Conservation (phyloP, 768 basidiomycete species). For the Ramaria sp. region DNA sequence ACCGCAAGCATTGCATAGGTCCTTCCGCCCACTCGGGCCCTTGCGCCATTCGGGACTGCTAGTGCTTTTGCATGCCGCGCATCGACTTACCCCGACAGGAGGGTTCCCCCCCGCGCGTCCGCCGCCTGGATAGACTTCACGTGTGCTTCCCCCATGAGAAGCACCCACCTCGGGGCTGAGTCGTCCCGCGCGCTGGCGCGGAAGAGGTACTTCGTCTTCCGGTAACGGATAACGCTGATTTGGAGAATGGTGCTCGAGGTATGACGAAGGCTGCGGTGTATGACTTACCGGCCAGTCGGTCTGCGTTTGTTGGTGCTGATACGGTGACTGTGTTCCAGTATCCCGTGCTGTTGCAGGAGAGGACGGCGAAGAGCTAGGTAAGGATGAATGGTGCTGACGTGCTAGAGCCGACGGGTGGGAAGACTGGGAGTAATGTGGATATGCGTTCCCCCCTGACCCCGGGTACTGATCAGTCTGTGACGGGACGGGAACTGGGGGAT, state of each 20-base stretch:
- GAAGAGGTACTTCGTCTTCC: conserved; percentile 41
- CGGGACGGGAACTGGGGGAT: neutral
- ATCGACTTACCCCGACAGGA: conserved; percentile 60
- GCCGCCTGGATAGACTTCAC: neutral
- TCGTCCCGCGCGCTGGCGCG: conserved; percentile 34
- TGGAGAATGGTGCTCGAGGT: neutral
- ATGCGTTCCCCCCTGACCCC: conserved; percentile 12
- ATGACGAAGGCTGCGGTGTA: neutral
- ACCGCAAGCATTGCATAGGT: conserved; percentile 90
- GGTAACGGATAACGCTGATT: neutral
- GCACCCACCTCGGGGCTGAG: conserved; percentile 44
- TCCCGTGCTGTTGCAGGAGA: conserved; percentile 1
- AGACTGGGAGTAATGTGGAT: conserved; percentile 17
- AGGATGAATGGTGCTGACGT: neutral
- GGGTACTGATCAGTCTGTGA: neutral
- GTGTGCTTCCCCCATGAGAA: conserved; percentile 25
- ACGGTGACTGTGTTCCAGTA: conserved; percentile 12
- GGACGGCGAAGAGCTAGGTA: conserved; percentile 14
- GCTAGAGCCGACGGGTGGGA: conserved; percentile 11
- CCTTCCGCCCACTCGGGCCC: conserved; percentile 83
- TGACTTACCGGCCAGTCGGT: conserved; percentile 32
- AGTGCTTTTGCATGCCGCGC: conserved; percentile 72
- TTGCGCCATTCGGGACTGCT: conserved; percentile 88
- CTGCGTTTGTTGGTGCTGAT: conserved; percentile 29
- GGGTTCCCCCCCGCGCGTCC: conserved; percentile 49